These are phyloP conservation scores for Solanum chiquidenum DNA, from an alignment of 257 asterid genomes.

Conservation along the genomic window DNA sequence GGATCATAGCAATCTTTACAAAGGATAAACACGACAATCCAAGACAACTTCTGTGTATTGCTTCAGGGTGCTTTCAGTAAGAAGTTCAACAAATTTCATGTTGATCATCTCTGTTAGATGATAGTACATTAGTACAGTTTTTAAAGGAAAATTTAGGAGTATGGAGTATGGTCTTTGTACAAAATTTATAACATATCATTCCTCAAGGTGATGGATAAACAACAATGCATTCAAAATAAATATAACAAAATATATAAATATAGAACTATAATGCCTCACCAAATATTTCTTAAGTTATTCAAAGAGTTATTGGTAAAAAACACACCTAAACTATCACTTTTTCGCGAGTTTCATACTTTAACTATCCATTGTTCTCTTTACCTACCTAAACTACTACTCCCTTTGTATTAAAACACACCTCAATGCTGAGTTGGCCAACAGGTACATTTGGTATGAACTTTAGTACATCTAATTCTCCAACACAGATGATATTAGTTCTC, in stretches of 20 bases:
- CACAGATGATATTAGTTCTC: background rate
- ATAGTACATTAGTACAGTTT: background rate
- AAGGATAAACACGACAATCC: background rate
- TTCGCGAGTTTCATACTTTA: background rate
- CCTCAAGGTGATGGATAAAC: background rate
- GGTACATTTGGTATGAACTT: background rate
- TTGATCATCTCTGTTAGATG: background rate
- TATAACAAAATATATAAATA: background rate
- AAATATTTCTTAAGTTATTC: background rate
- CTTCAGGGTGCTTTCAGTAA: background rate
- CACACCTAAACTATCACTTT: background rate
- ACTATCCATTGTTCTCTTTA: background rate
- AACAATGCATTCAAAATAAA: background rate
- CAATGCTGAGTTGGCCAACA: background rate
- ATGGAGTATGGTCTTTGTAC: background rate
- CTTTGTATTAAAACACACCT: background rate
- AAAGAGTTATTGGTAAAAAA: background rate
- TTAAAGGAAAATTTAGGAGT: background rate
- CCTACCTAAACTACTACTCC: background rate
- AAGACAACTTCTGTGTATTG: background rate
- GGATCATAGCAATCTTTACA: background rate
- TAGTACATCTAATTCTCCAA: background rate
- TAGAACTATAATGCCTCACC: background rate
- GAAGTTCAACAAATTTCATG: background rate
- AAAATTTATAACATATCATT: background rate